Conservation (phyloP, 2,329 filamentous ascomycete genomes). For the Ophiostoma triangulosporum region DNA sequence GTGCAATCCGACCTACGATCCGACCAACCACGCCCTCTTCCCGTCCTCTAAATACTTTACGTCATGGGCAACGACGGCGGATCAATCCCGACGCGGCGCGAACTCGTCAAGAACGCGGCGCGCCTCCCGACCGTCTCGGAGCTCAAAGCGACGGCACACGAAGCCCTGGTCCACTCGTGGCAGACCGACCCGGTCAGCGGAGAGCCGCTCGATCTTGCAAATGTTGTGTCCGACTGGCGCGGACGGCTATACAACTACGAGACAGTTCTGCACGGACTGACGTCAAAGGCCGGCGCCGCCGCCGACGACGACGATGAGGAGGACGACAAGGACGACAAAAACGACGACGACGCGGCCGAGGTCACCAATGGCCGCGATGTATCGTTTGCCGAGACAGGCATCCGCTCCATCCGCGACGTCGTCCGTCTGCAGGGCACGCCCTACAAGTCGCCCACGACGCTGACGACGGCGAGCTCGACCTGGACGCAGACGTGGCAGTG, state of each 20-base stretch:
- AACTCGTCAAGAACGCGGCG: conserved; percentile 89
- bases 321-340: background rate
- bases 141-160: conserved; percentile 75
- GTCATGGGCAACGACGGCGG: conserved; percentile 95
- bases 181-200: conserved; percentile 76
- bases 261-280: conserved; percentile 53
- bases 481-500: conserved; percentile 56
- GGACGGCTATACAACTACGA: conserved; percentile 94
- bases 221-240: conserved; percentile 70
- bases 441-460: conserved; percentile 13
- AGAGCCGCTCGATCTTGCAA: conserved; percentile 51
- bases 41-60: background rate
- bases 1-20: no score
- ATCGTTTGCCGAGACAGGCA: conserved; percentile 37
- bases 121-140: conserved; percentile 70
- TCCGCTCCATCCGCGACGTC: conserved; percentile 74
- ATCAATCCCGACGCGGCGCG: conserved; percentile 86
- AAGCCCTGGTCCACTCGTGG: conserved; percentile 80
- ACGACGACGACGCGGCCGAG: conserved; percentile 25
- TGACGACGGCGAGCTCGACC: conserved; percentile 14
- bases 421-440: conserved; percentile 68
- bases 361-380: conserved; percentile 17
- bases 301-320: background rate
- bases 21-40: no score
- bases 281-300: conserved; percentile 31